Conservation (phyloP, 2,329 filamentous ascomycete genomes). For the Grosmannia clavigera region DNA sequence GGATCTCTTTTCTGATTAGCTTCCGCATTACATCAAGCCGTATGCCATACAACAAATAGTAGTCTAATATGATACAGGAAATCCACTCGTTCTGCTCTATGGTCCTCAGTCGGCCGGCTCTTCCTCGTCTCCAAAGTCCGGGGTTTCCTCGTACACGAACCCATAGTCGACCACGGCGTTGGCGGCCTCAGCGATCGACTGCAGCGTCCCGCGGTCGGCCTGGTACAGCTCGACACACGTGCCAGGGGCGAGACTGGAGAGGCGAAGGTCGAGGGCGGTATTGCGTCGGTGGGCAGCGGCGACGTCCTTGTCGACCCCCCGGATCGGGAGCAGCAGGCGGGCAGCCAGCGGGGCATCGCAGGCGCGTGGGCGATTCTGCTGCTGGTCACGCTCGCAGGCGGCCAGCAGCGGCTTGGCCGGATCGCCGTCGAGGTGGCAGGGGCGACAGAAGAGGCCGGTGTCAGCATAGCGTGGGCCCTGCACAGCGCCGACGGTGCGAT, state of each 20-base stretch:
- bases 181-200: background rate
- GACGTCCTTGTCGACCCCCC: background rate
- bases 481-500: constrained; percentile 39
- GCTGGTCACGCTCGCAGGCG: constrained; percentile 30
- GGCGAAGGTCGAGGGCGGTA: constrained; percentile 5
- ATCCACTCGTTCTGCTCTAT: no score
- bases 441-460: constrained; percentile 32
- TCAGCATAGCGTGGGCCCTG: constrained; percentile 40
- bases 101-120: background rate
- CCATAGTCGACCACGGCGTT: constrained; percentile 7
- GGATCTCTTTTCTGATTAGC: no score
- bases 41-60: no score
- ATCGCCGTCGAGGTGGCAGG: constrained; percentile 35
- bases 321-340: background rate
- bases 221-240: constrained; percentile 12
- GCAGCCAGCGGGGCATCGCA: background rate
- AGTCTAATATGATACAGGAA: no score
- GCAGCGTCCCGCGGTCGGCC: constrained; percentile 12
- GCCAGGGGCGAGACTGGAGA: constrained; percentile 6
- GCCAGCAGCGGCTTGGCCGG: constrained; percentile 31
- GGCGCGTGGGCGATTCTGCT: constrained; percentile 18
- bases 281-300: constrained; percentile 1
- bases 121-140: background rate
- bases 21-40: no score
- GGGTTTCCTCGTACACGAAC: constrained; percentile 14